Evolutionary conservation across 306 rosid genomes (phyloP).

Genomic region (Psophocarpus tetragonolobus): DNA sequence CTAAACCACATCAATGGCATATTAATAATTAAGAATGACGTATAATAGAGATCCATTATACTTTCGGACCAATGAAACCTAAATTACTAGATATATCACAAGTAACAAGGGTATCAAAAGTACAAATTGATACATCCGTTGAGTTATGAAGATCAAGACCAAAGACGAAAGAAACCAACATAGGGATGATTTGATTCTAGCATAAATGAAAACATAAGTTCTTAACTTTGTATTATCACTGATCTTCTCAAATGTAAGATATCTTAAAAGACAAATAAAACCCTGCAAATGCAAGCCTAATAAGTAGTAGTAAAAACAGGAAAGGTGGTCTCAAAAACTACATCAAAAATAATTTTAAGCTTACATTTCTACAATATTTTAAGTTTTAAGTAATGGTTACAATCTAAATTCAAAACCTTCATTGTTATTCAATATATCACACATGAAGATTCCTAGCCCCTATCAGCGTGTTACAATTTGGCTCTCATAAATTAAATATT

Average conservation of each 20-base stretch:
- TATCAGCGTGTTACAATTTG: background rate
- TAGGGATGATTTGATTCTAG: background rate
- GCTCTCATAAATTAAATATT: background rate
- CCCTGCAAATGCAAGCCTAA: background rate
- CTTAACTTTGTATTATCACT: background rate
- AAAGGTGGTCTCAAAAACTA: background rate
- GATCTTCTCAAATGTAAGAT: slow-evolving; percentile 2
- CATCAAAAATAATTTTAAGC: background rate
- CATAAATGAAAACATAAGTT: background rate
- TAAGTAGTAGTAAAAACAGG: background rate
- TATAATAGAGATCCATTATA: background rate
- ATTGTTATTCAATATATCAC: background rate
- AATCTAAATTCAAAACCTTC: background rate
- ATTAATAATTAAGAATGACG: too few species aligned
- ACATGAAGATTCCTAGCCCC: background rate
- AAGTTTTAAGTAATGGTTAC: background rate
- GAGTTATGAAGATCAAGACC: background rate
- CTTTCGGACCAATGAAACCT: slow-evolving; percentile 19
- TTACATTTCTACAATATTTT: background rate
- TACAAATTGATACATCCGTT: background rate
- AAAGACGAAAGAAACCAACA: background rate
- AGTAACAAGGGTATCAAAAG: background rate
- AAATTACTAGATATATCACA: background rate
- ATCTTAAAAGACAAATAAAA: slow-evolving; percentile 9
- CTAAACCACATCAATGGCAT: slow-evolving; percentile 2